Evolutionary conservation across 1,284 basidiomycete genomes (phyloP).

Genomic region (Cryptococcus deneoformans): DNA sequence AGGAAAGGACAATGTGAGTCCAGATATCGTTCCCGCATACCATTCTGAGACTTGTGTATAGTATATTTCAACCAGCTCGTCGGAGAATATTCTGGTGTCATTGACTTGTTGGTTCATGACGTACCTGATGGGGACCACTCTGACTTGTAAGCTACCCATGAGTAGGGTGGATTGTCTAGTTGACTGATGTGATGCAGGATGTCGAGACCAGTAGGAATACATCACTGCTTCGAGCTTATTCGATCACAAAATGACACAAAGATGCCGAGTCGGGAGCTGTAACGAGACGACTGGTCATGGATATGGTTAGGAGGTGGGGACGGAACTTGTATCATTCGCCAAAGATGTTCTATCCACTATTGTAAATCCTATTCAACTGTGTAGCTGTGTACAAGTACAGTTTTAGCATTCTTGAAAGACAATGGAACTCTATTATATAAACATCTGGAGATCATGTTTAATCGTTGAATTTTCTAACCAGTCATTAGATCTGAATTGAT

Average conservation of each 20-base stretch:
- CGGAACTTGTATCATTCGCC: too few relatives aligned
- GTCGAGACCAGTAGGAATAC: conserved; percentile 22
- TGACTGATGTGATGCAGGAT: conserved; percentile 7
- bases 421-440: conserved; percentile 1
- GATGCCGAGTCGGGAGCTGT: background rate
- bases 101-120: conserved; percentile 25
- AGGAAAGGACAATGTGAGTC: conserved; percentile 26
- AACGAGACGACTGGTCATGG: too few relatives aligned
- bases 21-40: too few relatives aligned
- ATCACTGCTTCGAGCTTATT: conserved; percentile 20
- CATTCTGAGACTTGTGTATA: background rate
- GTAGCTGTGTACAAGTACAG: too few relatives aligned
- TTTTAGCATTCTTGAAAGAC: too few relatives aligned
- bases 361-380: too few relatives aligned
- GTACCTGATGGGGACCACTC: conserved; percentile 28
- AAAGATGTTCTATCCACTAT: too few relatives aligned
- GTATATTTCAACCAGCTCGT: conserved; percentile 27
- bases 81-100: conserved; percentile 7
- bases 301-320: too few relatives aligned
- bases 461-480: conserved; percentile 17
- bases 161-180: background rate
- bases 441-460: conserved; percentile 9
- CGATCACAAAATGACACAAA: conserved; percentile 4
- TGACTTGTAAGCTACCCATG: conserved; percentile 20
- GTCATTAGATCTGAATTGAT: conserved; percentile 6